Evolutionary conservation across 345 rosid species (phyloP).

Genomic region (Camelina hispida): DNA sequence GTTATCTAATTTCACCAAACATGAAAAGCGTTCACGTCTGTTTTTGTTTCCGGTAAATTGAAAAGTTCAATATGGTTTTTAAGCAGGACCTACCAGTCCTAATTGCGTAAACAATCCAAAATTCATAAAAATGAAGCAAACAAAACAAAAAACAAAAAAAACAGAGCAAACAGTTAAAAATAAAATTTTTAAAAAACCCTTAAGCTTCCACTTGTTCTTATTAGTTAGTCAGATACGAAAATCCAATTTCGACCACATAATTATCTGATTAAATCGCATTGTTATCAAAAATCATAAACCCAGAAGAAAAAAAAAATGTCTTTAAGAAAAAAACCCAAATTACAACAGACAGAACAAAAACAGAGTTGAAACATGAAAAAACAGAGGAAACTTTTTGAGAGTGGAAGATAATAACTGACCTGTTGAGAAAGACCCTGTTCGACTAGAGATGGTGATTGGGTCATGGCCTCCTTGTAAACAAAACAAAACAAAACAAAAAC

Average conservation of each 20-base stretch:
- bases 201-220: constrained; percentile 30
- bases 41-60: constrained; percentile 19
- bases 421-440: constrained; percentile 60
- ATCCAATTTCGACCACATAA: constrained; percentile 29
- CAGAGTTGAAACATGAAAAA: constrained; percentile 9
- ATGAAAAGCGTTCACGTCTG: constrained; percentile 34
- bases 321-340: neutral
- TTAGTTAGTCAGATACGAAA: constrained; percentile 9
- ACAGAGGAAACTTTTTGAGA: neutral
- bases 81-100: constrained; percentile 43
- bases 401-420: constrained; percentile 45
- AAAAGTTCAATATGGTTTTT: constrained; percentile 33
- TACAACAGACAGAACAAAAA: constrained; percentile 6
- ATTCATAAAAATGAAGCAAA: constrained; percentile 11
- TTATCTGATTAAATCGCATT: constrained; percentile 26
- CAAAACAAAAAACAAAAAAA: constrained; percentile 38
- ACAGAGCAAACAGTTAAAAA: constrained; percentile 9
- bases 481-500: neutral
- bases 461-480: constrained; percentile 45
- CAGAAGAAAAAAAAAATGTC: constrained; percentile 13
- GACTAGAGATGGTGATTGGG: constrained; percentile 48
- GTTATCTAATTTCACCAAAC: constrained; percentile 41
- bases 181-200: neutral
- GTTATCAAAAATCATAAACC: constrained; percentile 27
- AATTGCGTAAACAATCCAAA: constrained; percentile 40